A percentile compares a stretch with the other conserved stretches of the same genome.
These are phyloP conservation scores for Pachysandra terminalis DNA, from an alignment of 164 flowering plant species.

Conservation along the genomic window DNA sequence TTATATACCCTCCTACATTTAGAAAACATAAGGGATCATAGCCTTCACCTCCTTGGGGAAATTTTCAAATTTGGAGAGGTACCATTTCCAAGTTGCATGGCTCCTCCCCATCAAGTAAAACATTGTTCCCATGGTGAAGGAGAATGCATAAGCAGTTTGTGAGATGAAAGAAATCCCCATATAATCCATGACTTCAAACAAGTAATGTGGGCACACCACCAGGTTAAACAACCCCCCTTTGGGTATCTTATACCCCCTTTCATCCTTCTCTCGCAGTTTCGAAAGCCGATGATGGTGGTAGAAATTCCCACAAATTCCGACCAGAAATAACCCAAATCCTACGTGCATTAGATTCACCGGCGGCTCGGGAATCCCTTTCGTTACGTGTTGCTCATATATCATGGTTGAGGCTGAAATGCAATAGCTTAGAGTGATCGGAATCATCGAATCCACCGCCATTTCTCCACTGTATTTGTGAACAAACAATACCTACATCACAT, in stretches of 20 bases:
- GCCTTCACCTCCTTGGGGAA: slow-evolving; percentile 59
- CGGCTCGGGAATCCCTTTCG: slow-evolving; percentile 41
- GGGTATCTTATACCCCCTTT: slow-evolving; percentile 58
- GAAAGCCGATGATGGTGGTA: slow-evolving; percentile 67
- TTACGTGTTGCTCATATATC: slow-evolving; percentile 45
- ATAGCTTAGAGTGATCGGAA: slow-evolving; percentile 39
- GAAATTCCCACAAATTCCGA: slow-evolving; percentile 63
- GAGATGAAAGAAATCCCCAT: slow-evolving; percentile 54
- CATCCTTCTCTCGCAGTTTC: slow-evolving; percentile 36
- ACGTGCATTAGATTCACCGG: slow-evolving; percentile 33
- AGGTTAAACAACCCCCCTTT: slow-evolving; percentile 54
- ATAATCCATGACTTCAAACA: slow-evolving; percentile 54
- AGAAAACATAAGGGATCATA: slow-evolving; percentile 59
- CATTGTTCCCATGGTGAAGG: slow-evolving; percentile 32
- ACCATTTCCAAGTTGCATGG: slow-evolving; percentile 63
- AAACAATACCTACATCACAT: slow-evolving; percentile 44
- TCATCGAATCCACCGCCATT: slow-evolving; percentile 36
- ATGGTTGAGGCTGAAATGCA: slow-evolving; percentile 25
- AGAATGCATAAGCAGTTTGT: slow-evolving; percentile 44
- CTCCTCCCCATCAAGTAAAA: slow-evolving; percentile 52
- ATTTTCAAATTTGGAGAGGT: slow-evolving; percentile 57
- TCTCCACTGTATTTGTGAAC: slow-evolving; percentile 66
- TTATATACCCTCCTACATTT: slow-evolving; percentile 11
- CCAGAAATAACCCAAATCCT: slow-evolving; percentile 42
- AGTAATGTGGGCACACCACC: slow-evolving; percentile 75